These are phyloP conservation scores for Oryza meyeriana DNA, from an alignment of 176 grass and related monocot species.

Conservation along the genomic window DNA sequence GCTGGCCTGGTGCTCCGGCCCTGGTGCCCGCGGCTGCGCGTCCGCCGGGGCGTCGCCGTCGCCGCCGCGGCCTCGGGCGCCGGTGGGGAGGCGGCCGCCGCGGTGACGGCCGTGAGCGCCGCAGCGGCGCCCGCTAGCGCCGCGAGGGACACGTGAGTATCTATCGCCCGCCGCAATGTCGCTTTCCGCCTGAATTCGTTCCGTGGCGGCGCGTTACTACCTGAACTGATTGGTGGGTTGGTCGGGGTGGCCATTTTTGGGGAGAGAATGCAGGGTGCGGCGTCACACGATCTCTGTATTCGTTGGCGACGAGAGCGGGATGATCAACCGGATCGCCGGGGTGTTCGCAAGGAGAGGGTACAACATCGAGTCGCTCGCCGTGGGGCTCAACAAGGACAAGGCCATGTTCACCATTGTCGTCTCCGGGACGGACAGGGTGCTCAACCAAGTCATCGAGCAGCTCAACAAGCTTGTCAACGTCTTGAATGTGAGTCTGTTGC, in stretches of 20 bases:
- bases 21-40: background rate
- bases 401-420: conserved; percentile 97
- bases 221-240: background rate
- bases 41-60: background rate
- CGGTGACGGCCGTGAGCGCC: background rate
- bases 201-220: background rate
- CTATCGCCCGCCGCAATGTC: background rate
- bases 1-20: background rate
- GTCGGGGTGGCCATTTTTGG: background rate
- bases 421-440: conserved; percentile 68
- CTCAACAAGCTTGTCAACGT: conserved; percentile 92
- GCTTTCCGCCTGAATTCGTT: background rate
- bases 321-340: conserved; percentile 96
- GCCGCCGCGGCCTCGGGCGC: conserved; percentile 1
- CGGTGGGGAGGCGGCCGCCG: conserved; percentile 24
- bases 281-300: conserved; percentile 94
- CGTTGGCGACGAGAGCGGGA: conserved; percentile 96
- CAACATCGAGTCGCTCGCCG: conserved; percentile 95
- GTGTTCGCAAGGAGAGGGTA: conserved; percentile 94
- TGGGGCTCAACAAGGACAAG: conserved; percentile 97
- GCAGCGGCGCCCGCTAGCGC: background rate
- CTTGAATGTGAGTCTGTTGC: conserved; percentile 41
- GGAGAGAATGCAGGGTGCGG: conserved; percentile 51
- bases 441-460: conserved; percentile 92
- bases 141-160: conserved; percentile 37